Evolutionary conservation across 805 yeast species (phyloP), one percentile per base, ranked within the genome.

Genomic region (Wickerhamiella occidentalis): DNA sequence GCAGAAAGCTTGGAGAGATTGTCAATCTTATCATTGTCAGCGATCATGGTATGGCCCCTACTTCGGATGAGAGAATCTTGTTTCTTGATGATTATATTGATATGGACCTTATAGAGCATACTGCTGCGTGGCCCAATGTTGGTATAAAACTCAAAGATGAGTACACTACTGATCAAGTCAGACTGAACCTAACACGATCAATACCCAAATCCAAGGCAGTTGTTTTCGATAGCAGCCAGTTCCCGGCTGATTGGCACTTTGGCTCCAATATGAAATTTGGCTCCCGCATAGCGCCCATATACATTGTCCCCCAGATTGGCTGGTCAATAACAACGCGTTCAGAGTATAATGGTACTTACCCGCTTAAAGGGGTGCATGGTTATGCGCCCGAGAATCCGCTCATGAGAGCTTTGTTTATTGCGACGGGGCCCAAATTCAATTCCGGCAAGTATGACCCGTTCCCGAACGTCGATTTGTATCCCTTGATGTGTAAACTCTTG

Each of bases 11-110:
- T 52, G 65, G 73, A 0, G 71, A 78, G 19, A 71, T 85, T 38
- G 83, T 82, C 17, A 88, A 90, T 61, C 65, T 88, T 18, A 65
- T 90, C 0, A 67, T 88, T 40, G 82, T 88, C 3, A 84, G 95
- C 41, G 96, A 88, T 63, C 96, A 87, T 62, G 96, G 96, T 9
- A 87, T 86, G 95, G 81, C 94, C 0, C 90, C 95, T 6, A 82
- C 94, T 1, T 74, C 85, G 0, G 75, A 79, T 54, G 76, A 79
- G 11, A 67, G 95, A 52, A 62, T 85, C 9, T 66, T 87, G 1
- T 77, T 77, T 53, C 64, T 88, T 52, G 95, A 86, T 61, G 92
- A 86, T 54, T 53, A 85, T 15, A 64, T 85, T 9, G 78, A 78
- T 57, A 52, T 74, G 52, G 58, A 62, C 1, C 68, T 71, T 51